Evolutionary conservation across 805 yeast species (phyloP), one percentile per base, ranked within the genome.

Genomic region (Kuraishia borneana): DNA sequence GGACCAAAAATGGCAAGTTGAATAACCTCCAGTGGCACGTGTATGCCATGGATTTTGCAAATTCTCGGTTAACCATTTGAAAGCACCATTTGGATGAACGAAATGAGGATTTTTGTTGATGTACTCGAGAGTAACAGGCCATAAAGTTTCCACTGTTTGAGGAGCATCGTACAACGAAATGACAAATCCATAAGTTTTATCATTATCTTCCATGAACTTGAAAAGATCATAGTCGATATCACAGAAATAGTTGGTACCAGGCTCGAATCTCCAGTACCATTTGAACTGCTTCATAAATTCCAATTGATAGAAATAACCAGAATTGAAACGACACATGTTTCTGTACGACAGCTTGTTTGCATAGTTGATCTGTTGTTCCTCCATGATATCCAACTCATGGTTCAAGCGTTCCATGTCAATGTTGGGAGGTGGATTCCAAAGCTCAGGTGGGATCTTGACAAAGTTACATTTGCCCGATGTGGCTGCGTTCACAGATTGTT

Each of bases 251-350:
- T 72, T 69, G 45, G 78, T 73, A 44, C 72, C 79, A 10, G 95
- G 95, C 59, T 87, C 96, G 25, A 87, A 88, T 56, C 95, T 76
- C 96, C 95, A 87, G 65, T 83, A 84, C 70, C 80, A 85, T 48
- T 79, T 83, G 66, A 78, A 87, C 18, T 75, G 71, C 39, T 64
- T 59, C 56, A 85, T 49, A 33, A 76, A 57, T 34, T 70, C 72
- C 51, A 83, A 84, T 53, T 79, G 67, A 70, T 76, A 84, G 62
- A 84, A 81, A 53, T 79, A 80, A 1, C 95, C 95, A 13, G 87
- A 73, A 55, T 82, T 87, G 57, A 71, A 85, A 44, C 96, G 71
- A 57, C 95, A 85, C 94, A 87, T 83, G 58, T 83, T 89, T 51
- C 94, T 74, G 60, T 84, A 85, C 13, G 87, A 67, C 41, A 70